A percentile compares a stretch with the other conserved stretches of the same genome.
Conservation (phyloP, 2,329 filamentous ascomycete genomes). For the Dothideomycetes sp. region DNA sequence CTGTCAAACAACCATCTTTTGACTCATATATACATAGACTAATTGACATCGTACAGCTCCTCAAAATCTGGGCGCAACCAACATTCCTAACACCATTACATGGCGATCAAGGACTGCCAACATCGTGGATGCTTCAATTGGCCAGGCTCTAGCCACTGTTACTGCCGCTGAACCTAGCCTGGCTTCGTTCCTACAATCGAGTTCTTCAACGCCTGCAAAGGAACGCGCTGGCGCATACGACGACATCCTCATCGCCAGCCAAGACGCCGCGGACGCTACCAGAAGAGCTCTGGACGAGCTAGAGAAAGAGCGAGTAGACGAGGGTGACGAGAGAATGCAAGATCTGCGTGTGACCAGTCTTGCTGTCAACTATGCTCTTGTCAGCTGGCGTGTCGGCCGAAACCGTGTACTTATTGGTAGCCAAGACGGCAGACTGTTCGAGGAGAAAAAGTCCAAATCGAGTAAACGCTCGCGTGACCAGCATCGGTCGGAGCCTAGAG, state of each 20-base stretch:
- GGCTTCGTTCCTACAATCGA: conserved; percentile 36
- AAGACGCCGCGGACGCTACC: conserved; percentile 88
- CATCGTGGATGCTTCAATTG: conserved; percentile 88
- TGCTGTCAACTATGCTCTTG: conserved; percentile 85
- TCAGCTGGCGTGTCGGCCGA: conserved; percentile 89
- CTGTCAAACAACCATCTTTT: neutral
- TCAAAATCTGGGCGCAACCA: conserved; percentile 17
- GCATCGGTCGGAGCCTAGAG: conserved; percentile 56
- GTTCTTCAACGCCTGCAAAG: conserved; percentile 33
- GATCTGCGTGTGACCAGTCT: conserved; percentile 85
- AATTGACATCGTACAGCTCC: conserved; percentile 1
- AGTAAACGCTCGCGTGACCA: conserved; percentile 42
- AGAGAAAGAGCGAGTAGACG: conserved; percentile 69
- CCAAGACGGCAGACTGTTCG: conserved; percentile 62
- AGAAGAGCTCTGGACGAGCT: conserved; percentile 91
- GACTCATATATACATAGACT: too few relatives aligned
- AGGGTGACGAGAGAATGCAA: conserved; percentile 81
- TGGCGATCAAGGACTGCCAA: conserved; percentile 82
- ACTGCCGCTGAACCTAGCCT: conserved; percentile 46
- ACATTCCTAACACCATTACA: conserved; percentile 63
- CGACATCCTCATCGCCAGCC: conserved; percentile 76
- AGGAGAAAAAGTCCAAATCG: conserved; percentile 45
- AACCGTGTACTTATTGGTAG: conserved; percentile 83
- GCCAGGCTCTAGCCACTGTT: conserved; percentile 68
- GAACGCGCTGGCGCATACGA: conserved; percentile 85